These are phyloP conservation scores for Alnus glutinosa DNA, from an alignment of 306 rosid genomes.

Conservation along the genomic window DNA sequence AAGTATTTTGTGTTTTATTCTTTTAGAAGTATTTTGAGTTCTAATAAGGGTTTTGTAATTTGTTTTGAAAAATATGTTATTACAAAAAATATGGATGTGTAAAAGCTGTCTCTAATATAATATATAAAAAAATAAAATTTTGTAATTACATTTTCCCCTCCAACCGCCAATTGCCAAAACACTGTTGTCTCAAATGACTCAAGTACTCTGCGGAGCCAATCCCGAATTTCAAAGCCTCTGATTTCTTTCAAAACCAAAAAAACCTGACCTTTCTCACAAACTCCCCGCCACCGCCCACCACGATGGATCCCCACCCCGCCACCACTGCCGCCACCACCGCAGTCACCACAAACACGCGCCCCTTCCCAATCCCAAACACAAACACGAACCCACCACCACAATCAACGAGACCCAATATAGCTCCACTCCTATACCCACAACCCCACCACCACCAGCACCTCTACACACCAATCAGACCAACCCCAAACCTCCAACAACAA, in stretches of 20 bases:
- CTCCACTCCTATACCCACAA: conserved; percentile 41
- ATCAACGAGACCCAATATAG: conserved; percentile 34
- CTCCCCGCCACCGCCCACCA: conserved; percentile 15
- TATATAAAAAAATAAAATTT: too few relatives aligned
- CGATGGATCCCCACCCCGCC: conserved; percentile 6
- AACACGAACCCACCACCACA: conserved; percentile 20
- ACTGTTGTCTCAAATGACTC: too few relatives aligned
- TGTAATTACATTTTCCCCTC: too few relatives aligned
- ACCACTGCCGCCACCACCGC: conserved; percentile 21
- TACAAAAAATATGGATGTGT: too few relatives aligned
- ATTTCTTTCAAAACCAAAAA: background rate
- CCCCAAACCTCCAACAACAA: conserved; percentile 33
- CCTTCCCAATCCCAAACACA: conserved; percentile 20
- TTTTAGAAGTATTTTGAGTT: too few relatives aligned
- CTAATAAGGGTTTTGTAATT: too few relatives aligned
- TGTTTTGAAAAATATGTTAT: too few relatives aligned
- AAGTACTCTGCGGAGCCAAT: too few relatives aligned
- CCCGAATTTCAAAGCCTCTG: too few relatives aligned
- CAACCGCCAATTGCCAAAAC: too few relatives aligned
- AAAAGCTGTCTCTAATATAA: too few relatives aligned
- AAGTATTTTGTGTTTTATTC: too few relatives aligned
- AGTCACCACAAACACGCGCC: conserved; percentile 16
- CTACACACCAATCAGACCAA: conserved; percentile 33
- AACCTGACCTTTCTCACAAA: background rate
- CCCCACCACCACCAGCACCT: conserved; percentile 31